Percentiles rank a stretch among this genome's conserved stretches.
These are phyloP conservation scores for Mimosa pudica DNA, from an alignment of 306 rosid species.

Conservation along the genomic window DNA sequence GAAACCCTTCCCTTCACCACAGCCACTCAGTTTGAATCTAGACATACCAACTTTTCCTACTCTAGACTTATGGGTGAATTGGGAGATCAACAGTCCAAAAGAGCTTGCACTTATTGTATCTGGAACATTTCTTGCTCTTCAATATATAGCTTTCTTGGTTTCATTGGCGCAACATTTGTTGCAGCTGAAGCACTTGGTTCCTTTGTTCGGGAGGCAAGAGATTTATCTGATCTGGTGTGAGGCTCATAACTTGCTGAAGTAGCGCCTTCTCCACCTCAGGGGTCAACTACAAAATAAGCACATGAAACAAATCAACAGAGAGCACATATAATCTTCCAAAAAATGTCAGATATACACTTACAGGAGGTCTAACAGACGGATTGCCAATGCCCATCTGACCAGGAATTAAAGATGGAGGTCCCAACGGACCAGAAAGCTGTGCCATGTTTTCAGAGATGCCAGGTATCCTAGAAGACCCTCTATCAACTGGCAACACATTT, in stretches of 20 bases:
- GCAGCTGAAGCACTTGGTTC: constrained; percentile 93
- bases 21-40: constrained; percentile 16
- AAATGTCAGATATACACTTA: constrained; percentile 33
- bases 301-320: constrained; percentile 23
- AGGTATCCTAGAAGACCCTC: constrained; percentile 64
- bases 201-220: constrained; percentile 91
- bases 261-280: constrained; percentile 93
- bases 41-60: constrained; percentile 29
- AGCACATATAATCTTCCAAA: constrained; percentile 8
- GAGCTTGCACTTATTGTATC: not conserved
- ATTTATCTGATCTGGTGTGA: constrained; percentile 68
- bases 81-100: constrained; percentile 19
- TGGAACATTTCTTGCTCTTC: not conserved
- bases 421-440: constrained; percentile 63
- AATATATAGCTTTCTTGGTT: not conserved
- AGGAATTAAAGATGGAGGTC: constrained; percentile 50
- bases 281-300: constrained; percentile 57
- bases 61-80: not conserved
- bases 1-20: constrained; percentile 20
- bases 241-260: constrained; percentile 99
- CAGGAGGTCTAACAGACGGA: constrained; percentile 63
- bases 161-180: constrained; percentile 85
- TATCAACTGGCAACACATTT: constrained; percentile 54
- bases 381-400: constrained; percentile 64
- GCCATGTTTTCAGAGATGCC: constrained; percentile 59